Percentiles rank a stretch among this genome's conserved stretches.
These are phyloP conservation scores for Cercophora sp. DNA, from an alignment of 495 filamentous ascomycete genomes.

Conservation along the genomic window DNA sequence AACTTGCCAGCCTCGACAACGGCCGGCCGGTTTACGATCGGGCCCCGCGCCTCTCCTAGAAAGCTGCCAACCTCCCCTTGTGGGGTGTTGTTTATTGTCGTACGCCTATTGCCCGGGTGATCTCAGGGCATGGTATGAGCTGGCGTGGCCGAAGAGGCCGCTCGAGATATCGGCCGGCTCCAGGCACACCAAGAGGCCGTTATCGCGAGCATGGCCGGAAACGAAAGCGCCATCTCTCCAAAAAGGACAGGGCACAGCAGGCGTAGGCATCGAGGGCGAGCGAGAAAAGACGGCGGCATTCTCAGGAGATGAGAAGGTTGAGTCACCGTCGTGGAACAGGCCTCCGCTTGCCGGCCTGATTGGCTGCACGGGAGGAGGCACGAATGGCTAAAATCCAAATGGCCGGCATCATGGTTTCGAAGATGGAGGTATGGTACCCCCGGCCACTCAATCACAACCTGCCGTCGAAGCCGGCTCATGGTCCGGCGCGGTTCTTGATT, in stretches of 20 bases:
- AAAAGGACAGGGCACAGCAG: background rate
- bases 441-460: background rate
- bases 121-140: background rate
- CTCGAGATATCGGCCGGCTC: background rate
- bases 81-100: too few species aligned
- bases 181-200: constrained; percentile 3
- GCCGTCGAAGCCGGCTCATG: too few species aligned
- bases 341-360: background rate
- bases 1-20: too few species aligned
- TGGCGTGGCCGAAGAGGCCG: constrained; percentile 6
- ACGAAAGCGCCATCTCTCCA: too few species aligned
- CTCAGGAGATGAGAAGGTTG: constrained; percentile 8
- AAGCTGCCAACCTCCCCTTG: too few species aligned
- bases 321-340: constrained; percentile 16
- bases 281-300: background rate
- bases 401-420: constrained; percentile 9
- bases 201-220: too few species aligned
- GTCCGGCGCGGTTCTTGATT: too few species aligned
- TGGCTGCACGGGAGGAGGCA: constrained; percentile 3
- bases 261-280: too few species aligned
- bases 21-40: too few species aligned
- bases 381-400: constrained; percentile 11
- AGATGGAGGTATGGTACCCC: background rate
- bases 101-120: constrained; percentile 1
- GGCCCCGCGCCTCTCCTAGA: too few species aligned